A percentile compares a stretch with the other conserved stretches of the same genome.
phyloP scores from a whole-genome alignment of 176 grass and related monocot genomes.

The Raddia guianensis region DNA sequence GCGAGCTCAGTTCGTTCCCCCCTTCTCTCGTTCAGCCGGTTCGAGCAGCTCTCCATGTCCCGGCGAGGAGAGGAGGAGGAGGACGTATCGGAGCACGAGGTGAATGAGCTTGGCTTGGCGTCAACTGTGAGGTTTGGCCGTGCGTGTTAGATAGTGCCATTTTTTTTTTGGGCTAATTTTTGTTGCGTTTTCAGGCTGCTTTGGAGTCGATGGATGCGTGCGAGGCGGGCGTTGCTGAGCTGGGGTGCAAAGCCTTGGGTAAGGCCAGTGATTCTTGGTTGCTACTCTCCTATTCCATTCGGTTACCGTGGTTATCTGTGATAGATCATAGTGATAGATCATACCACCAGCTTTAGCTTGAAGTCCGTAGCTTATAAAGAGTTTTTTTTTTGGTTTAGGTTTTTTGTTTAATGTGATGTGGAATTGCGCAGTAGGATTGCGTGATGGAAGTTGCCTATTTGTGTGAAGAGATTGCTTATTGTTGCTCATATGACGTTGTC shows the following conservation, averaged over 20 bases:
- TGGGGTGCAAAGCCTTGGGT: conserved; percentile 45
- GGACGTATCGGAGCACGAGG: conserved; percentile 49
- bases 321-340: not conserved
- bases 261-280: conserved; percentile 29
- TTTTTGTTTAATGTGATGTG: not conserved
- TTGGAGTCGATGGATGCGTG: conserved; percentile 39
- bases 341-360: conserved; percentile 4
- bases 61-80: conserved; percentile 17
- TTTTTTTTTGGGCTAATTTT: not conserved
- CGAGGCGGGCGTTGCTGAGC: conserved; percentile 18
- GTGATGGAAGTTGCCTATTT: not conserved
- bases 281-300: not conserved
- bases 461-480: not conserved
- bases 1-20: not conserved
- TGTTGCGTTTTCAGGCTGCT: conserved; percentile 30
- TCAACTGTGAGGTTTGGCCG: not conserved
- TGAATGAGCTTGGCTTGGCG: conserved; percentile 26
- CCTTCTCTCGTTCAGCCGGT: conserved; percentile 51
- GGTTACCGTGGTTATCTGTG: not conserved
- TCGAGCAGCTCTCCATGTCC: conserved; percentile 48
- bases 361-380: not conserved
- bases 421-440: not conserved
- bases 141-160: not conserved
- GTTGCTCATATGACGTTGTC: not conserved
- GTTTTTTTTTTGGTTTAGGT: not conserved